Evolutionary conservation across 345 rosid genomes (phyloP), one percentile per base, ranked within the genome.

Genomic region (Gossypium australe): DNA sequence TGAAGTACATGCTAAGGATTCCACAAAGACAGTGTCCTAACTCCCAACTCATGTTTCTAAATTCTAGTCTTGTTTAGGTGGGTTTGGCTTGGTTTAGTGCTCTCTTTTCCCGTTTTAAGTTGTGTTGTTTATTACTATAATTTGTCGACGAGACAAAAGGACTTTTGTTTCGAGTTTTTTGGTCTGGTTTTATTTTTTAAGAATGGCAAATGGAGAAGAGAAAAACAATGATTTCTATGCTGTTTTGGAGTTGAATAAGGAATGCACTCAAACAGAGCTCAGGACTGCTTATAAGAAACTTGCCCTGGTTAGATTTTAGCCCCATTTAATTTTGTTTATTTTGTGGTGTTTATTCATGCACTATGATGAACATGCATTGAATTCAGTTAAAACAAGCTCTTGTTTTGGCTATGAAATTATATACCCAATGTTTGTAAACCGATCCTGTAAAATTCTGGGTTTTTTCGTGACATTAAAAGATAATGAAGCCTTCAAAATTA

Each of bases 211-310:
- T 59, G 86, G 74, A 71, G 87, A 56, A 78, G 85, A 78, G 67
- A 80, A 84, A 66, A 73, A 59, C 76, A 70, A 49, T 44, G 97
- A 94, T 48, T 87, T 89, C 44, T 94, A 94, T 80, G 85, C 84
- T 41, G 87, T 90, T 16, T 52, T 94, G 85, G 92, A 90, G 58
- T 76, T 94, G 89, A 74, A 81, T 49, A 88, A 85, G 76, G 95
- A 90, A 83, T 94, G 98, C 82, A 57, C 94, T 11, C 81, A 84
- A n/a, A 41, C 90, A 61, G 98, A 94, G 84, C 89, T 94, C 74
- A 87, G 82, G 79, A 83, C 79, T 81, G 90, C 98, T 66, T 94
- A 94, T 79, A 94, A 87, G 87, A 90, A 89, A 79, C 97, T 94
- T 80, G 97, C 89, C 12, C 78, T 88, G 95, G 97, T 94, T 67